Percentiles rank a stretch among this genome's conserved stretches.
Evolutionary conservation across 2,329 filamentous ascomycete genomes (phyloP).

Genomic region (Colletotrichum spaethianum): DNA sequence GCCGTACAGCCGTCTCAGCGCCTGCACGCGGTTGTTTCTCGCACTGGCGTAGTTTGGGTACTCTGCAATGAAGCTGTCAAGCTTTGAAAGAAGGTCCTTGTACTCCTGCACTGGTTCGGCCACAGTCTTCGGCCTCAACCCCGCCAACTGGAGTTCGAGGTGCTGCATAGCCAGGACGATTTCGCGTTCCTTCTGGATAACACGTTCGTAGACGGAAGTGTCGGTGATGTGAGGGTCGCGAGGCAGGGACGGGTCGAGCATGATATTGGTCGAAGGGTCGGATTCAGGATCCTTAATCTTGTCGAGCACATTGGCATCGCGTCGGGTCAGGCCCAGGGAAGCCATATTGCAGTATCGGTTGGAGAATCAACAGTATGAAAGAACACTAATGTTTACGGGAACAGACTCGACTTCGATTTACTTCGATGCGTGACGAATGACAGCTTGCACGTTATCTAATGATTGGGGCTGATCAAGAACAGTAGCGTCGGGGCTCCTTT

Average conservation of each 20-base stretch:
- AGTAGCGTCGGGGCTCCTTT: not conserved
- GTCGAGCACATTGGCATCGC: slow-evolving; percentile 74
- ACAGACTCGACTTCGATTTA: slow-evolving; percentile 1
- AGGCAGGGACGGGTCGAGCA: slow-evolving; percentile 68
- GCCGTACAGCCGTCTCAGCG: slow-evolving; percentile 73
- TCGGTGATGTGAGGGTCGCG: slow-evolving; percentile 72
- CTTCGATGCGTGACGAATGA: not conserved
- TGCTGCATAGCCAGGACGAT: slow-evolving; percentile 69
- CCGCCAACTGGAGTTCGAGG: slow-evolving; percentile 67
- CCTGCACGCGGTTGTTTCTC: slow-evolving; percentile 82
- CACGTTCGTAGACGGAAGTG: slow-evolving; percentile 61
- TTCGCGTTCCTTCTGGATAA: slow-evolving; percentile 66
- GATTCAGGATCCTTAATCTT: slow-evolving; percentile 79
- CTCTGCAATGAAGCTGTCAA: slow-evolving; percentile 70
- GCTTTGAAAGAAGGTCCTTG: slow-evolving; percentile 59
- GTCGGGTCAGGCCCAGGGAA: slow-evolving; percentile 64
- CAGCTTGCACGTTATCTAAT: not conserved
- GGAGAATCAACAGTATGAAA: slow-evolving; percentile 5
- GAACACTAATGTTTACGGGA: not conserved
- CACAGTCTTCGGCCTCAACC: slow-evolving; percentile 54
- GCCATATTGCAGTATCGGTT: slow-evolving; percentile 57
- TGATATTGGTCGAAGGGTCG: slow-evolving; percentile 67
- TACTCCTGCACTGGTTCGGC: slow-evolving; percentile 62
- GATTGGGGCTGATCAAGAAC: not conserved
- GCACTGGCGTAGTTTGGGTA: slow-evolving; percentile 79